Conservation (phyloP, 2,329 filamentous ascomycete genomes). For the Sporothrix humicola region DNA sequence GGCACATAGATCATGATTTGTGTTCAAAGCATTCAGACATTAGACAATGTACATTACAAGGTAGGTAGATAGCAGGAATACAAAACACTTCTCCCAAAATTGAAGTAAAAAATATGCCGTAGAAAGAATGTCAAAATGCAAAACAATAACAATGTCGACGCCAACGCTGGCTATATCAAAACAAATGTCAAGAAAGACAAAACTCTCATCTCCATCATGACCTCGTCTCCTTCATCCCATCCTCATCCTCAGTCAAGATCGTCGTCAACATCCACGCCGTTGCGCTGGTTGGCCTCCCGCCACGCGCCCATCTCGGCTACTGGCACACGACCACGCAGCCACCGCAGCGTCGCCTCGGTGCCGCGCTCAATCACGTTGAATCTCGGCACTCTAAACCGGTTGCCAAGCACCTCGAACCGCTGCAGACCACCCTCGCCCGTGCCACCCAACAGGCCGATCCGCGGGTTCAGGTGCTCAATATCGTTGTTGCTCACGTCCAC, state of each 20-base stretch:
- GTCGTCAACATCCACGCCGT: slow-evolving; percentile 30
- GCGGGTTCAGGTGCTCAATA: slow-evolving; percentile 79
- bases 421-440: slow-evolving; percentile 56
- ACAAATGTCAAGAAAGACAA: not conserved
- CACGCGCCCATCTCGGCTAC: slow-evolving; percentile 63
- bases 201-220: not conserved
- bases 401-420: slow-evolving; percentile 78
- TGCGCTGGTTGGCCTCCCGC: slow-evolving; percentile 48
- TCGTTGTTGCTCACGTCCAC: slow-evolving; percentile 86
- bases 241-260: slow-evolving; percentile 29
- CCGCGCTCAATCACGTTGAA: slow-evolving; percentile 85
- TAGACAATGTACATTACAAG: not conserved
- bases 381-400: slow-evolving; percentile 84
- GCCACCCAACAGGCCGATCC: slow-evolving; percentile 76
- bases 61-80: slow-evolving; percentile 3
- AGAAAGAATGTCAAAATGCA: slow-evolving; percentile 3
- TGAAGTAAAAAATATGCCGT: not conserved
- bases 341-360: slow-evolving; percentile 81
- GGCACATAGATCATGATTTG: not conserved
- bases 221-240: not conserved
- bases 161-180: not conserved
- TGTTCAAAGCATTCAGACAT: not conserved
- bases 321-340: slow-evolving; percentile 78
- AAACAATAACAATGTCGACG: not conserved
- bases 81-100: slow-evolving; percentile 1